phyloP scores from a whole-genome alignment of 768 basidiomycete species.

The Trametopsis cervina region DNA sequence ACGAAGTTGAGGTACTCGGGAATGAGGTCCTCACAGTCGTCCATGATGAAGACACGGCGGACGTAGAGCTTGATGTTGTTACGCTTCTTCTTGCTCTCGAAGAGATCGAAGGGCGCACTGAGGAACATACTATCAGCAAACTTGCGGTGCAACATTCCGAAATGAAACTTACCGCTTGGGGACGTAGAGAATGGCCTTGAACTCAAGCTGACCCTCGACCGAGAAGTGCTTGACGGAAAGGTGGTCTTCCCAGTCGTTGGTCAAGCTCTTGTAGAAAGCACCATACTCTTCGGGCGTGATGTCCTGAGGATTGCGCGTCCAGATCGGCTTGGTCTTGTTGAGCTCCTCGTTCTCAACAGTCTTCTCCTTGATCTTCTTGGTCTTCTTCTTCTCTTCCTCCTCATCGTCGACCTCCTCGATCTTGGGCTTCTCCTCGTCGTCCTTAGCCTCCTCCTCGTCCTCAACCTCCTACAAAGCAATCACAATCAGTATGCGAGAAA shows the following conservation, averaged over 20 bases:
- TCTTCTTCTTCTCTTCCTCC: conserved; percentile 74
- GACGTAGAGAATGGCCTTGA: conserved; percentile 98
- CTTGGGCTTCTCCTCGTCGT: conserved; percentile 75
- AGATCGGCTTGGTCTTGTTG: conserved; percentile 99
- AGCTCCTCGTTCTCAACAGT: conserved; percentile 88
- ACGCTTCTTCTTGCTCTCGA: conserved; percentile 99
- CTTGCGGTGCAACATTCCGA: not conserved
- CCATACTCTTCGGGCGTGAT: conserved; percentile 91
- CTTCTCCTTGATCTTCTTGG: conserved; percentile 83
- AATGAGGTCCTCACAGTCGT: conserved; percentile 98
- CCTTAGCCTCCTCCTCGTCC: conserved; percentile 74
- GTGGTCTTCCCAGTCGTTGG: conserved; percentile 99
- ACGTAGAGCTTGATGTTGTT: conserved; percentile 99
- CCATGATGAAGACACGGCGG: conserved; percentile 99
- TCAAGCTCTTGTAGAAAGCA: conserved; percentile 98
- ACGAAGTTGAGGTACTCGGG: conserved; percentile 99
- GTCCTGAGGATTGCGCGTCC: conserved; percentile 96
- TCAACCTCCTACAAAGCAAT: conserved; percentile 65
- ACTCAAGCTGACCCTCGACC: conserved; percentile 99
- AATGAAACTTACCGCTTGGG: conserved; percentile 74
- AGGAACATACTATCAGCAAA: conserved; percentile 5
- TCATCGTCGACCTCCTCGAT: conserved; percentile 63
- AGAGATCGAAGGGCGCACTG: conserved; percentile 97
- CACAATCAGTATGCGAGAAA: not conserved
- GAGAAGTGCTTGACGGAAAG: conserved; percentile 99